These are phyloP conservation scores for Ustilago shanxiensis DNA, from an alignment of 1,284 basidiomycete species.

Conservation along the genomic window DNA sequence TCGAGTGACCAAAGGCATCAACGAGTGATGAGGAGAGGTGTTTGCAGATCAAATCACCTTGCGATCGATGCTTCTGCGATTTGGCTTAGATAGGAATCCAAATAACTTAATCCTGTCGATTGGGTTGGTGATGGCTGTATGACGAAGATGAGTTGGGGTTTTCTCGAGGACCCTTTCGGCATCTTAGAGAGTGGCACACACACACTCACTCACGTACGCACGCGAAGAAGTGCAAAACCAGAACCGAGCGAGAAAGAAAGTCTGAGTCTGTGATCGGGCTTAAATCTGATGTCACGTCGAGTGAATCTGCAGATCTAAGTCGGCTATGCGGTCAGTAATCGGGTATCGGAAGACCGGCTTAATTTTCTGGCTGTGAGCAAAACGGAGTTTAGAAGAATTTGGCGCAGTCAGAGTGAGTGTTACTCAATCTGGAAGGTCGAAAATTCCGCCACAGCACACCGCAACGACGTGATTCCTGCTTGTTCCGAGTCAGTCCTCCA, in stretches of 20 bases:
- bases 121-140: not conserved
- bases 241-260: not conserved
- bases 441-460: slow-evolving; percentile 33
- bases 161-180: slow-evolving; percentile 24
- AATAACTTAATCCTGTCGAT: not conserved
- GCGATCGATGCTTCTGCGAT: not conserved
- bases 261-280: slow-evolving; percentile 31
- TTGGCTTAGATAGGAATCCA: not conserved
- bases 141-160: not conserved
- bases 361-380: not conserved
- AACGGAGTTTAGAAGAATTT: slow-evolving; percentile 5
- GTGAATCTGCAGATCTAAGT: not conserved
- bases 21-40: slow-evolving; percentile 4
- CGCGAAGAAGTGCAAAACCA: slow-evolving; percentile 23
- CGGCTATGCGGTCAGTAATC: not conserved
- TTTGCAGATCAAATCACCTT: slow-evolving; percentile 5
- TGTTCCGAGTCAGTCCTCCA: slow-evolving; percentile 9
- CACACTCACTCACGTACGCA: no score
- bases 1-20: slow-evolving; percentile 37
- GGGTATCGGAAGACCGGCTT: slow-evolving; percentile 1
- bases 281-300: not conserved
- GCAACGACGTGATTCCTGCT: slow-evolving; percentile 36
- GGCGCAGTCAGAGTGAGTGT: not conserved
- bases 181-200: not conserved
- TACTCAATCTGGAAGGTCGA: not conserved